These are phyloP conservation scores for Leishmania turanica DNA, from an alignment of 208 protist species.

Conservation along the genomic window DNA sequence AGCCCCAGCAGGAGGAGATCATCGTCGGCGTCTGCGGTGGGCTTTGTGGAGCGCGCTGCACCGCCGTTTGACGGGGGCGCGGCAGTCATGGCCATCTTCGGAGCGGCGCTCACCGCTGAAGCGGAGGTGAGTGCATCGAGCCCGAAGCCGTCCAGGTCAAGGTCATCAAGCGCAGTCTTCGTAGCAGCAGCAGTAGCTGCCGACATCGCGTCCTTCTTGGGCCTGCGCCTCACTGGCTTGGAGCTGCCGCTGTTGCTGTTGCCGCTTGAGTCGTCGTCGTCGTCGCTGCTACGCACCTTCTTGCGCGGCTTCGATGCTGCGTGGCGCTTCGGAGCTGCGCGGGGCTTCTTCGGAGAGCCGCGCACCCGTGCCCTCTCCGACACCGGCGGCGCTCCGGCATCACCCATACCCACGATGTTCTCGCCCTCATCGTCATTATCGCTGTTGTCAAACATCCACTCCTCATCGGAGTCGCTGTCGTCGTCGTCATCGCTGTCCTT, in stretches of 20 bases:
- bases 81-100: neutral
- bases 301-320: constrained; percentile 20
- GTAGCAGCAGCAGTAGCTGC: neutral
- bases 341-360: constrained; percentile 9
- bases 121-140: constrained; percentile 54
- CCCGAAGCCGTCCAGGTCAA: constrained; percentile 80
- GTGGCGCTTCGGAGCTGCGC: constrained; percentile 20
- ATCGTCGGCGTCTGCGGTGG: constrained; percentile 21
- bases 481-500: constrained; percentile 70
- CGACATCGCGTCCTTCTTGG: constrained; percentile 20
- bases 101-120: constrained; percentile 1
- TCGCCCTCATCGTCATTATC: constrained; percentile 35
- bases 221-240: constrained; percentile 16
- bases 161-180: constrained; percentile 40
- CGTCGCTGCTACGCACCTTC: constrained; percentile 20
- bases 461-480: constrained; percentile 28
- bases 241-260: neutral
- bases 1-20: constrained; percentile 39
- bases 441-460: constrained; percentile 38
- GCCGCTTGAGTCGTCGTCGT: constrained; percentile 20
- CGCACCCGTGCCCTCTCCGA: neutral
- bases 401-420: constrained; percentile 45
- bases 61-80: neutral
- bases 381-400: constrained; percentile 27
- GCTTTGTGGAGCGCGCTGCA: neutral